A percentile compares a stretch with the other conserved stretches of the same genome.
These are phyloP conservation scores for Ulmus americana DNA, from an alignment of 331 rosid genomes.

Conservation along the genomic window DNA sequence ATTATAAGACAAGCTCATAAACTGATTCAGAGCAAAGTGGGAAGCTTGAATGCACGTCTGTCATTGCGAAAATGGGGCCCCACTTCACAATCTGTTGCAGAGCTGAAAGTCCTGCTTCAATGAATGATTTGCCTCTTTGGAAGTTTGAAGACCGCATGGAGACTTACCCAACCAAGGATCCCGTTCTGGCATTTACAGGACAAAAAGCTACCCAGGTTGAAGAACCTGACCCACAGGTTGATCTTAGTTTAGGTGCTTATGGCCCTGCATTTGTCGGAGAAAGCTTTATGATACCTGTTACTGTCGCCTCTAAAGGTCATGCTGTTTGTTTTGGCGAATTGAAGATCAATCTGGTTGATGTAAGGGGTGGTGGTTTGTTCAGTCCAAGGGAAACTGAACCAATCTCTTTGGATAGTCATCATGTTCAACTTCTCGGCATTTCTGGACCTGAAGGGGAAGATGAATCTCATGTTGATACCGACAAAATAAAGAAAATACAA, in stretches of 20 bases:
- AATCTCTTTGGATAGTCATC: constrained; percentile 51
- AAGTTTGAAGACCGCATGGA: constrained; percentile 58
- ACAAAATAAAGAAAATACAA: constrained; percentile 65
- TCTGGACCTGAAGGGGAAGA: constrained; percentile 68
- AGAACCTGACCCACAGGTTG: constrained; percentile 79
- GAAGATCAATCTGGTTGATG: constrained; percentile 96
- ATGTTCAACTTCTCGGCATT: constrained; percentile 84
- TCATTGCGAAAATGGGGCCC: constrained; percentile 71
- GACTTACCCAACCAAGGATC: constrained; percentile 75
- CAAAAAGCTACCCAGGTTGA: constrained; percentile 82
- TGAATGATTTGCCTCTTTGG: constrained; percentile 81
- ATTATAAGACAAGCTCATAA: constrained; percentile 22
- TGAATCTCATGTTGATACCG: constrained; percentile 46
- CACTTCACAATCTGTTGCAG: constrained; percentile 82
- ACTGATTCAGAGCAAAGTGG: constrained; percentile 74
- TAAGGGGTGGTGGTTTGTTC: constrained; percentile 81
- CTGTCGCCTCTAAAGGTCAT: constrained; percentile 68
- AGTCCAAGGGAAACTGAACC: constrained; percentile 83
- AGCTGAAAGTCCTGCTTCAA: constrained; percentile 94
- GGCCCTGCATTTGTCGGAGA: constrained; percentile 89
- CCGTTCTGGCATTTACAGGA: constrained; percentile 75
- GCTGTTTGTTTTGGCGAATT: constrained; percentile 70
- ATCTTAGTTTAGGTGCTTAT: constrained; percentile 59
- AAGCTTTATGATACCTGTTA: constrained; percentile 73
- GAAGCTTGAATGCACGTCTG: constrained; percentile 83